Conservation (phyloP, 495 filamentous ascomycete genomes). For the Penicillium crystallinum region DNA sequence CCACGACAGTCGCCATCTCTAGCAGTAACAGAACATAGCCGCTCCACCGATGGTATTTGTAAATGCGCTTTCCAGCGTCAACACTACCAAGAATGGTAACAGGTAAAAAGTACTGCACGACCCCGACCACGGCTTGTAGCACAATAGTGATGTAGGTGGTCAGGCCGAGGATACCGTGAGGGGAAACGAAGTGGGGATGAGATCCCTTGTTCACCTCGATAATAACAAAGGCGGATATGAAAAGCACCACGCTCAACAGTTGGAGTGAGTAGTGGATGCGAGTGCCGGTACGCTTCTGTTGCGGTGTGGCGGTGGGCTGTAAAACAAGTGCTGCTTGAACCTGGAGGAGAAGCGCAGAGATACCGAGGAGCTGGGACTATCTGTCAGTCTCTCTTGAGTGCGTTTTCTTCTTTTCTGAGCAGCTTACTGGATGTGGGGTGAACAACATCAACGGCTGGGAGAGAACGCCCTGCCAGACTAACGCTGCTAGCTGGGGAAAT, state of each 20-base stretch:
- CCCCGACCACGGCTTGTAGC: constrained; percentile 69
- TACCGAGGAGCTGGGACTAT: constrained; percentile 65
- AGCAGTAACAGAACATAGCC: constrained; percentile 71
- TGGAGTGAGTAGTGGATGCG: constrained; percentile 64
- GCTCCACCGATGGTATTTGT: constrained; percentile 80
- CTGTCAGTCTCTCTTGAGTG: background rate
- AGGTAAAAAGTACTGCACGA: constrained; percentile 72
- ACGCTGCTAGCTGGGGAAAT: constrained; percentile 53
- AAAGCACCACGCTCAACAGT: constrained; percentile 52
- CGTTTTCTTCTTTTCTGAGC: background rate
- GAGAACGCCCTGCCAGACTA: constrained; percentile 72
- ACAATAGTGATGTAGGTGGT: constrained; percentile 66
- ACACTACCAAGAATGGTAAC: constrained; percentile 63
- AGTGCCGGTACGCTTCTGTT: constrained; percentile 68
- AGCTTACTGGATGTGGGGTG: constrained; percentile 70
- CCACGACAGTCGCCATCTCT: constrained; percentile 65
- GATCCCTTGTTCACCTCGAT: constrained; percentile 79
- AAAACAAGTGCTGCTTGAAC: constrained; percentile 78
- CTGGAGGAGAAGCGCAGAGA: constrained; percentile 64
- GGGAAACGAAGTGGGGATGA: constrained; percentile 67
- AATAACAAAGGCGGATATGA: constrained; percentile 62
- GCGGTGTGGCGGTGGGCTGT: constrained; percentile 75
- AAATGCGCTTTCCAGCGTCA: constrained; percentile 72
- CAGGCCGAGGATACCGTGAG: constrained; percentile 75
- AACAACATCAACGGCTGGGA: constrained; percentile 64